A percentile compares a stretch with the other conserved stretches of the same genome.
Evolutionary conservation across 768 basidiomycete genomes (phyloP).

Genomic region (Phlebiopsis gigantea): DNA sequence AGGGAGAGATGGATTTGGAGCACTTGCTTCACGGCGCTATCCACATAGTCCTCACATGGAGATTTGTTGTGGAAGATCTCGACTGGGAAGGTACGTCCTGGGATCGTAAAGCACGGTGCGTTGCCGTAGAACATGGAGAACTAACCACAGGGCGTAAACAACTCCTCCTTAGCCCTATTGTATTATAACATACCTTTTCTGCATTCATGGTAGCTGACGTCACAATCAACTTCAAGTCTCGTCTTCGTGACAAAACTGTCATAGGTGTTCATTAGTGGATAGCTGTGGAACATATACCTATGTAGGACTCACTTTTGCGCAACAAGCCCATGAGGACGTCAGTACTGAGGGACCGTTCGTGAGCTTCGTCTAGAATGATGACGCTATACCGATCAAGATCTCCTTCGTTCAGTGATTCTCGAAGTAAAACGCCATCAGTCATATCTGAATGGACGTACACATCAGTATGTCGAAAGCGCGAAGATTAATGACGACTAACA

Average conservation of each 20-base stretch:
- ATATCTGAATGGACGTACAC: constrained; percentile 63
- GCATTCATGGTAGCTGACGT: constrained; percentile 99
- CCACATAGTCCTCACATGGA: constrained; percentile 98
- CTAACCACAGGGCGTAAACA: constrained; percentile 31
- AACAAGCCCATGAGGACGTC: constrained; percentile 97
- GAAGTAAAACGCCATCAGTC: constrained; percentile 98
- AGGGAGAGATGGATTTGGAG: constrained; percentile 93
- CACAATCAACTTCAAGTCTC: constrained; percentile 94
- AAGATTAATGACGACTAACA: constrained; percentile 46
- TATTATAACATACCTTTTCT: constrained; percentile 66
- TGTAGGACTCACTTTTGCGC: constrained; percentile 66
- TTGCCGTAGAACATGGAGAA: constrained; percentile 95
- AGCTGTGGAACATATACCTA: neutral
- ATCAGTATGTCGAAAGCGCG: neutral
- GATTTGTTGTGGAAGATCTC: constrained; percentile 95
- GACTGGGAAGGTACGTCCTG: constrained; percentile 94
- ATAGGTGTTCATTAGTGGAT: neutral
- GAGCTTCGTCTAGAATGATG: constrained; percentile 98
- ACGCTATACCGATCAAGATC: constrained; percentile 95
- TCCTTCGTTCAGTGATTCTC: constrained; percentile 98
- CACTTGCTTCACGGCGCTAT: constrained; percentile 96
- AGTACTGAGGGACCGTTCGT: constrained; percentile 95
- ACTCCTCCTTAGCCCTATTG: too few relatives aligned
- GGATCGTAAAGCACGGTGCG: constrained; percentile 92
- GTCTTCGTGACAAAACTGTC: constrained; percentile 63